phyloP scores from a whole-genome alignment of 83 land plant genomes.

The Larix sibirica region DNA sequence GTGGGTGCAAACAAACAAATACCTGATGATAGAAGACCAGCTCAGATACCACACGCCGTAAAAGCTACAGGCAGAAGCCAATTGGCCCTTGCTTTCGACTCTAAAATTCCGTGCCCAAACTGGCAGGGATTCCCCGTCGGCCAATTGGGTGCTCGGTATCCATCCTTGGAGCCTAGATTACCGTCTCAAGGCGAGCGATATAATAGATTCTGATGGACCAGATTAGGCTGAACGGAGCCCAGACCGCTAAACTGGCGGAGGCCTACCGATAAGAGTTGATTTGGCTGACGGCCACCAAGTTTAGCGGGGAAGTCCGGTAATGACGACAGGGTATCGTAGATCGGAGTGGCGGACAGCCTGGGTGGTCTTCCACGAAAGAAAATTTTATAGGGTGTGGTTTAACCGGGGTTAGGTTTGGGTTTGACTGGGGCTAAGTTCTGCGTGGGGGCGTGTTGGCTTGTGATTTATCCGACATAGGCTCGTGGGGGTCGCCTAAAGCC shows the following conservation, averaged over 20 bases:
- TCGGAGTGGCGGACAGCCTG: conserved; percentile 7
- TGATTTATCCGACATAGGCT: conserved; percentile 1
- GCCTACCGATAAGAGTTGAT: too few relatives aligned
- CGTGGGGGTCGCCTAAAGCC: conserved; percentile 17
- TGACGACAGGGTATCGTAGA: not conserved
- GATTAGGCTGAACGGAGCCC: too few relatives aligned
- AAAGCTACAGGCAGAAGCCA: not conserved
- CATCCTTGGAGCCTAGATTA: not conserved
- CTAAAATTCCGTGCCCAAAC: conserved; percentile 1
- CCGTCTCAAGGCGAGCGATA: not conserved
- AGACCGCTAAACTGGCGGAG: not conserved
- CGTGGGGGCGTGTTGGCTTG: too few relatives aligned
- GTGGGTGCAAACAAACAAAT: not conserved
- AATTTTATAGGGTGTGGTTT: not conserved
- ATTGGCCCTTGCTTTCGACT: not conserved
- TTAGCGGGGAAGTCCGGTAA: not conserved
- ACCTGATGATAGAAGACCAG: conserved; percentile 3
- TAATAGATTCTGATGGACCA: not conserved
- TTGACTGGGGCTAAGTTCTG: not conserved
- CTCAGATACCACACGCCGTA: conserved; percentile 2
- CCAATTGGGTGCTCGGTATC: conserved; percentile 10
- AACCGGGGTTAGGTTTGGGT: not conserved
- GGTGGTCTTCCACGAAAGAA: conserved; percentile 12
- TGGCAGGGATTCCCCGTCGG: conserved; percentile 2
- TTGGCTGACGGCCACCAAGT: not conserved